Base-by-base conservation (phyloP, 352 stramenopile genomes). In the Globisporangium spiculum region DNA sequence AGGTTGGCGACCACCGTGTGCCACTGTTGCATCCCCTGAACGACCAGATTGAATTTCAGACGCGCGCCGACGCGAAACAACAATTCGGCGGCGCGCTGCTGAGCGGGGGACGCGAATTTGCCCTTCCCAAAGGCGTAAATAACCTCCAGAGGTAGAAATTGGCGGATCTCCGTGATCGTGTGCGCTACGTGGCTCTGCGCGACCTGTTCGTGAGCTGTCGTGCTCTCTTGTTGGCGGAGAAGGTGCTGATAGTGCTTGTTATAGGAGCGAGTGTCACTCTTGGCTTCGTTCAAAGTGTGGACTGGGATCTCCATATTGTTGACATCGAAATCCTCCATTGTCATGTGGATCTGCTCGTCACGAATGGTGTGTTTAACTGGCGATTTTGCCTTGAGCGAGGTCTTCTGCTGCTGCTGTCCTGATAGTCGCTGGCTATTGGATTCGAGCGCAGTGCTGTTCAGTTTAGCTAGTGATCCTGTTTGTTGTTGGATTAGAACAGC, bases 91-190 rank as follows among this genome's bases (percentile, higher is more conserved):
- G 84, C 84, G 46, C 78, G 75, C 50, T 92, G 82, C 22, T 92
- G 84, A 3, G 79, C 84, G 16, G 76, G 76, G 1, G 84, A 92
- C 4, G 84, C 81, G 68, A 89, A 90, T 60, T 80, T 77, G 1
- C 82, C 84, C 0, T 86, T 60, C 0, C 84, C 84, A 60, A 81
- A 79, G 18, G 74, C 75, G 41, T 92, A 91, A 60, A 92, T 80
- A 18, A 88, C 72, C 26, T 92, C 84, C 8, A 92, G 76, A 7
- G 84, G 82, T 5, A 92, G 69, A 69, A 74, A 88, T 41, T 81
- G 75, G 44, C 75, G 81, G 59, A 92, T 80, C 27, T 89, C 82
- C 3, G 67, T 27, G 14, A 90, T 74, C 1, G 77, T 79, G 55
- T 80, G 66, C 5, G 82, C 75, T 1, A 89, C 73, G 14, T 79